Conservation (phyloP, 768 basidiomycete genomes). For the Mycena olivaceomarginata region DNA sequence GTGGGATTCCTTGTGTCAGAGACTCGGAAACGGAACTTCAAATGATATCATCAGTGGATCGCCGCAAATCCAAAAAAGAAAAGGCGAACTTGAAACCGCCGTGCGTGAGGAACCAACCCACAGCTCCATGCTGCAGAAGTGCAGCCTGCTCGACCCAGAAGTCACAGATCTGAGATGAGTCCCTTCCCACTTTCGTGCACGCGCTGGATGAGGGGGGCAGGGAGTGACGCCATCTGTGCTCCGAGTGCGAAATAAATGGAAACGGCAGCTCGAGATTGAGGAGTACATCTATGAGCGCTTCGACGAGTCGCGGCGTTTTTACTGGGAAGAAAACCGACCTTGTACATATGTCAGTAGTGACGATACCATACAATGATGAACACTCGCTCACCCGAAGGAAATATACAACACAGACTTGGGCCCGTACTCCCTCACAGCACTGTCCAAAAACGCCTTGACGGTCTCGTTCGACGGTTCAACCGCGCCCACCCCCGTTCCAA, state of each 20-base stretch:
- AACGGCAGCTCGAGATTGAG: conserved; percentile 12
- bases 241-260: conserved; percentile 29
- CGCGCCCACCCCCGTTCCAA: neutral
- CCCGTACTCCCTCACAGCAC: conserved; percentile 5
- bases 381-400: conserved; percentile 31
- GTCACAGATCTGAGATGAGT: conserved; percentile 21
- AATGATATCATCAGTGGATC: neutral
- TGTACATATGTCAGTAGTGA: neutral
- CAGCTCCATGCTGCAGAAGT: neutral
- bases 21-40: conserved; percentile 25
- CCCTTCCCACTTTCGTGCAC: conserved; percentile 25
- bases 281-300: conserved; percentile 23
- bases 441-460: conserved; percentile 15
- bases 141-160: conserved; percentile 22
- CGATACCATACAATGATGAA: neutral
- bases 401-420: conserved; percentile 31
- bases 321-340: conserved; percentile 23
- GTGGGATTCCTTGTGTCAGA: conserved; percentile 24
- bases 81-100: no score
- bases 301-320: conserved; percentile 13
- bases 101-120: no score
- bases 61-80: no score
- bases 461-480: neutral
- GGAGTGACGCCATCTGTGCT: conserved; percentile 4
- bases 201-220: conserved; percentile 18